Evolutionary conservation across 345 rosid genomes (phyloP).

Genomic region (Toxicodendron radicans): DNA sequence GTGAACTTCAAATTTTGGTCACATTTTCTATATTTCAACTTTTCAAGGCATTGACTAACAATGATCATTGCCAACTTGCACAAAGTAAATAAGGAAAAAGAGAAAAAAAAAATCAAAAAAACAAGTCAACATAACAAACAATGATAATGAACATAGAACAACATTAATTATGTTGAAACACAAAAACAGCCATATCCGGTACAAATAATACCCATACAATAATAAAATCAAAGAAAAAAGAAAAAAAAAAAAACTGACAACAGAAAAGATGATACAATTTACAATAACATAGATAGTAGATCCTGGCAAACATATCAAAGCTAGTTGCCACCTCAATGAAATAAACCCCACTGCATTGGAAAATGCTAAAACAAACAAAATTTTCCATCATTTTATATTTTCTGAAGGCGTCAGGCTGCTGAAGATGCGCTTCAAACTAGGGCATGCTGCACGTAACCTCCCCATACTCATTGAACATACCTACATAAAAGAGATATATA

Average conservation of each 20-base stretch:
- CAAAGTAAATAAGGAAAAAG: no score
- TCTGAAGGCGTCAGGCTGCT: slow-evolving; percentile 44
- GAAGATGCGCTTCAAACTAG: slow-evolving; percentile 84
- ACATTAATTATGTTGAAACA: no score
- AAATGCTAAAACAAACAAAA: background rate
- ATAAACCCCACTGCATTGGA: background rate
- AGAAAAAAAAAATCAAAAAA: no score
- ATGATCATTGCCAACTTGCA: no score
- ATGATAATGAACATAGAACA: no score
- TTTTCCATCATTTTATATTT: background rate
- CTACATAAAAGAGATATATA: slow-evolving; percentile 27
- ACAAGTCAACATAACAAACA: no score
- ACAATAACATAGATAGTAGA: slow-evolving; percentile 11
- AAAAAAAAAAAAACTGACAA: background rate
- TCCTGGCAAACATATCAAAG: background rate
- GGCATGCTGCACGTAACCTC: slow-evolving; percentile 59
- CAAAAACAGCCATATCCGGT: no score
- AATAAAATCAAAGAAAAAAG: no score
- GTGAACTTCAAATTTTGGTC: no score
- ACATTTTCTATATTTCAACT: no score
- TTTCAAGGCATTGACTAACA: no score
- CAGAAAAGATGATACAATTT: slow-evolving; percentile 9
- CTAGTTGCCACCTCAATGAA: background rate
- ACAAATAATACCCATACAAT: no score
- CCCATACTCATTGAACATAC: slow-evolving; percentile 70